These are phyloP conservation scores for Fomitopsis betulina DNA, from an alignment of 1,284 basidiomycete species.

Conservation along the genomic window DNA sequence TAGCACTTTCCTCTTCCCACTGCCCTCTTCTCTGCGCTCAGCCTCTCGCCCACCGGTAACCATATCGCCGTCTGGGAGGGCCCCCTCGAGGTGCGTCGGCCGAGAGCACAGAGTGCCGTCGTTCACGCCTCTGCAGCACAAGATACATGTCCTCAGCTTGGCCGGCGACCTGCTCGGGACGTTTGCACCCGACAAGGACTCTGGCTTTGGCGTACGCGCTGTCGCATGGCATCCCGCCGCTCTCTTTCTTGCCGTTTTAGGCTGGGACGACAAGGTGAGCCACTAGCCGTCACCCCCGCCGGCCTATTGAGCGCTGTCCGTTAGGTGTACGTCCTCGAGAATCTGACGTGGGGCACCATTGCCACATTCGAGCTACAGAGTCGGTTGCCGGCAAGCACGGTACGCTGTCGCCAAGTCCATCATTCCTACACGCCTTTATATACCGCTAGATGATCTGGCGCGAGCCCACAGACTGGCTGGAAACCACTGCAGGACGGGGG, in stretches of 20 bases:
- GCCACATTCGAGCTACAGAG: conserved; percentile 56
- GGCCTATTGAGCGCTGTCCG: conserved; percentile 22
- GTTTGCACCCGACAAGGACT: conserved; percentile 69
- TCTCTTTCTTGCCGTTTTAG: conserved; percentile 70
- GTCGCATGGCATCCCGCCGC: conserved; percentile 84
- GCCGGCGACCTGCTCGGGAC: conserved; percentile 66
- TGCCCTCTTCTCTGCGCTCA: conserved; percentile 66
- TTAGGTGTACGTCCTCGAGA: conserved; percentile 77
- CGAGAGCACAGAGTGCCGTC: neutral
- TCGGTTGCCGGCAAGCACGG: conserved; percentile 50
- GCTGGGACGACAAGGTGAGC: conserved; percentile 80
- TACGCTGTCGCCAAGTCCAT: conserved; percentile 31
- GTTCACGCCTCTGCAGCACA: conserved; percentile 54
- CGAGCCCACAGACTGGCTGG: conserved; percentile 78
- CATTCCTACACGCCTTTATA: neutral
- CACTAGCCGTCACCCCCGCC: neutral
- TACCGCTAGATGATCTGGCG: conserved; percentile 67
- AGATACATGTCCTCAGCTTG: conserved; percentile 71
- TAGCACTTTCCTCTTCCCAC: conserved; percentile 85
- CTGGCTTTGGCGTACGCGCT: conserved; percentile 73
- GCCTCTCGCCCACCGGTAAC: conserved; percentile 79
- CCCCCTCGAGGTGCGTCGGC: conserved; percentile 60
- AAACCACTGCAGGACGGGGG: conserved; percentile 71
- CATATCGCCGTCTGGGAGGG: conserved; percentile 83
- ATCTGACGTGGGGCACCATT: conserved; percentile 73